Base-by-base conservation (phyloP, 1,139 yeast species). In the Arxiozyma slooffiae region DNA sequence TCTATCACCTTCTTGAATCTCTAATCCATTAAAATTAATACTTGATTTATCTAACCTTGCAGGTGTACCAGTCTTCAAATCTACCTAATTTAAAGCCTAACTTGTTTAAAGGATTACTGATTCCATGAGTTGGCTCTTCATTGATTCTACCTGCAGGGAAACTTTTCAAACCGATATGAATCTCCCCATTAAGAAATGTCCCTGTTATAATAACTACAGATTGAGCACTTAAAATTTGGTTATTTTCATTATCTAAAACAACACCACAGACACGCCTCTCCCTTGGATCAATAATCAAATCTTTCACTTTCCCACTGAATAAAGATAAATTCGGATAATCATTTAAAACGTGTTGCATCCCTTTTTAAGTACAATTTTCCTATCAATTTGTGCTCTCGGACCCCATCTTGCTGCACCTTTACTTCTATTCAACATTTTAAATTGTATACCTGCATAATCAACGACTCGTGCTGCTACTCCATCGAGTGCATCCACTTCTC, bases 341-440 rank as follows among this genome's bases (percentile, higher is more conserved):
- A 46, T 71, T 67, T 21, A 94, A 74, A n/a, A 41, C 41, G 3
- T 66, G 59, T 63, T 87, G 95, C 97, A 92, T 92, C 61, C 86
- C 94, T 14, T 67, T n/a, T 63, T 60, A 85, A 72, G 65, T 92
- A 94, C 3, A 90, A 76, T 47, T 79, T n/a, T 72, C 55, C 99
- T 73, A 67, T 94, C 98, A 36, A 94, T 92, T 66, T 94, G 98
- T 1, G 97, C 97, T 53, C 99, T 71, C 7, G 97, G 97, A 0
- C 98, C 98, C 86, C 97, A 95, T 1, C 90, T 98, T 0, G 98
- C 98, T 0, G 97, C 88, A 0, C 99, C 99, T 58, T 88, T 79
- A 3, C 96, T 85, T 46, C 84, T 77, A 67, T 94, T 94, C 54
- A 94, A 72, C 53, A 89, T 81, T 64, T 87, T 88, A 68, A 84